Percentiles rank a stretch among this genome's conserved stretches.
phyloP scores from a whole-genome alignment of 768 basidiomycete genomes.

The Fomitopsis pulvina region DNA sequence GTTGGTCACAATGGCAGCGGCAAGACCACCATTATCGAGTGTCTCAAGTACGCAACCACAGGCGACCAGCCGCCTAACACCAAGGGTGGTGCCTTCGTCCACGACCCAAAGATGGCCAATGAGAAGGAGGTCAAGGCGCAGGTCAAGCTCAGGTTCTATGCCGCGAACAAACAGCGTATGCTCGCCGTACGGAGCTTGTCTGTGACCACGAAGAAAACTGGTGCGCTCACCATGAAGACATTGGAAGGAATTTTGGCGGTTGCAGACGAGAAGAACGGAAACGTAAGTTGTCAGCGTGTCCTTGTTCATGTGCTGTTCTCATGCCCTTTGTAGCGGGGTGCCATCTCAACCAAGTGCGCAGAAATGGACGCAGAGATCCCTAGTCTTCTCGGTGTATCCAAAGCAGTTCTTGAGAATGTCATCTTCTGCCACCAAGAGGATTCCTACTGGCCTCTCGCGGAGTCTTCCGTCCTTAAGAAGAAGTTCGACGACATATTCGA shows the following conservation, averaged over 20 bases:
- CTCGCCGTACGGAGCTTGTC: slow-evolving; percentile 85
- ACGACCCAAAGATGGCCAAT: slow-evolving; percentile 99
- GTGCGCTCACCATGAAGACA: slow-evolving; percentile 92
- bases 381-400: slow-evolving; percentile 88
- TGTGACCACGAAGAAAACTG: slow-evolving; percentile 88
- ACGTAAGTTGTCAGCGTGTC: slow-evolving; percentile 44
- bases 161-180: slow-evolving; percentile 88
- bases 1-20: slow-evolving; percentile 98
- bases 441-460: slow-evolving; percentile 94
- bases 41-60: slow-evolving; percentile 97
- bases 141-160: slow-evolving; percentile 89
- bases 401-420: slow-evolving; percentile 97
- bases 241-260: slow-evolving; percentile 84
- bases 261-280: slow-evolving; percentile 69
- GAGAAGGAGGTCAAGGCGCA: slow-evolving; percentile 99
- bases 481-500: slow-evolving; percentile 99
- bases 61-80: slow-evolving; percentile 97
- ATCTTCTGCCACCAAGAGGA: slow-evolving; percentile 99
- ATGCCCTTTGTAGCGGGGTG: slow-evolving; percentile 50
- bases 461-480: slow-evolving; percentile 89
- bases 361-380: slow-evolving; percentile 96
- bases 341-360: slow-evolving; percentile 95
- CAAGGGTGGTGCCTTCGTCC: slow-evolving; percentile 96
- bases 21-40: slow-evolving; percentile 99
- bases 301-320: too few relatives aligned